Percentiles rank a stretch among this genome's conserved stretches.
Conservation (phyloP, 805 yeast genomes). For the Saccharomycopsis synnaedendra region DNA sequence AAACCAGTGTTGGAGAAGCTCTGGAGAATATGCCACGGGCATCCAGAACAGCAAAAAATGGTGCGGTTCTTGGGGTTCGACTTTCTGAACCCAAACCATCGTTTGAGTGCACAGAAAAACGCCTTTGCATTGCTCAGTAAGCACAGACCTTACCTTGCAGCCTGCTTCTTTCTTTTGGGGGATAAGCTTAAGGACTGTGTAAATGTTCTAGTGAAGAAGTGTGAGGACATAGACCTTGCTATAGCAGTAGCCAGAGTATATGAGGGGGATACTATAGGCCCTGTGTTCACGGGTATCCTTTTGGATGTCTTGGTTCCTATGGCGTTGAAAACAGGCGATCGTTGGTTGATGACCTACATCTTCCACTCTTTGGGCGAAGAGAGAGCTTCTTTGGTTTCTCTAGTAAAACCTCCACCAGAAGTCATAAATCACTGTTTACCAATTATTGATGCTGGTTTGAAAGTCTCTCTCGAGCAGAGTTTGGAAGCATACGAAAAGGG, state of each 20-base stretch:
- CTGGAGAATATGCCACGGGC: conserved; percentile 70
- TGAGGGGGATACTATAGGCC: conserved; percentile 33
- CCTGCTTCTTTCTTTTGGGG: conserved; percentile 76
- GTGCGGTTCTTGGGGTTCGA: conserved; percentile 71
- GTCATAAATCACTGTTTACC: neutral
- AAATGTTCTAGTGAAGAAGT: conserved; percentile 55
- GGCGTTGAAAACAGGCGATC: conserved; percentile 52
- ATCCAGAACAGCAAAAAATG: conserved; percentile 78
- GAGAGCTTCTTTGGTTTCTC: conserved; percentile 46
- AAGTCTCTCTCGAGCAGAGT: neutral
- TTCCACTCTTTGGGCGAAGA: conserved; percentile 52
- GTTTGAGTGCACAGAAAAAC: conserved; percentile 79
- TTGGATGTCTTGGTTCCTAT: conserved; percentile 38
- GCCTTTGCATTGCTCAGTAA: conserved; percentile 85
- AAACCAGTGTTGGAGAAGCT: conserved; percentile 67
- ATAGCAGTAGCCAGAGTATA: conserved; percentile 71
- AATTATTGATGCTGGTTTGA: neutral
- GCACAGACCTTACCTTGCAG: conserved; percentile 81
- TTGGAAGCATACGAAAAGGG: neutral
- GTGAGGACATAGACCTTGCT: conserved; percentile 63
- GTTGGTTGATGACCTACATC: conserved; percentile 78
- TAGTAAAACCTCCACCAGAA: conserved; percentile 42
- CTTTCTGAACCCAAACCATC: conserved; percentile 55
- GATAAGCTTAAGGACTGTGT: conserved; percentile 68
- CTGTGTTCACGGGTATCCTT: conserved; percentile 38